Evolutionary conservation across 495 filamentous ascomycete species (phyloP).

Genomic region (Penicillium goetzii): DNA sequence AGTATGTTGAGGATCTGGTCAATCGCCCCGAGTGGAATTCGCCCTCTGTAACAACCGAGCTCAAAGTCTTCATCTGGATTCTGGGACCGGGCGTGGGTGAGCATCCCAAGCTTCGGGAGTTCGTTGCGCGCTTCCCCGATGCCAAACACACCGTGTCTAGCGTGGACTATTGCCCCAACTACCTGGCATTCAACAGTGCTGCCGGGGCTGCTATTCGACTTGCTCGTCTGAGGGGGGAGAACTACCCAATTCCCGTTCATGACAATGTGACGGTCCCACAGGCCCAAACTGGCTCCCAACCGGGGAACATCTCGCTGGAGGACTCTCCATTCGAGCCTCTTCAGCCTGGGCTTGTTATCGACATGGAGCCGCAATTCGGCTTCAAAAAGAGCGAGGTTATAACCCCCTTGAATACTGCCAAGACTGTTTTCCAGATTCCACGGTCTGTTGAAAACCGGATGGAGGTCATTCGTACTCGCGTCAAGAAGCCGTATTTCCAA

Average conservation of each 20-base stretch:
- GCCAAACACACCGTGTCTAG: conserved; percentile 78
- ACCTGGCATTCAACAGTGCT: conserved; percentile 65
- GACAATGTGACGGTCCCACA: conserved; percentile 54
- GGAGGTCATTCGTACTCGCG: conserved; percentile 30
- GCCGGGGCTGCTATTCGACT: conserved; percentile 66
- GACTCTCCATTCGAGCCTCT: conserved; percentile 37
- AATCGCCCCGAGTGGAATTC: conserved; percentile 73
- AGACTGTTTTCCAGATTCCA: conserved; percentile 41
- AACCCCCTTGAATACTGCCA: conserved; percentile 56
- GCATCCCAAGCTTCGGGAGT: conserved; percentile 63
- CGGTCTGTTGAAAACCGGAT: conserved; percentile 49
- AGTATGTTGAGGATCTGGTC: conserved; percentile 70
- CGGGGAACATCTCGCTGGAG: conserved; percentile 8
- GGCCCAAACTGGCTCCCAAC: conserved; percentile 4
- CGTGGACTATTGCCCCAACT: conserved; percentile 70
- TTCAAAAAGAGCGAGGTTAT: conserved; percentile 54
- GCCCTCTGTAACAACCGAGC: conserved; percentile 61
- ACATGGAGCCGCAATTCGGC: conserved; percentile 67
- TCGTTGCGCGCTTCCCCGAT: conserved; percentile 63
- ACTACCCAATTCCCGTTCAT: conserved; percentile 67
- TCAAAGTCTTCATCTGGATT: conserved; percentile 80
- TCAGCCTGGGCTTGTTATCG: conserved; percentile 56
- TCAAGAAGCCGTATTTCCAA: conserved; percentile 32
- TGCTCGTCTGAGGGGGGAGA: conserved; percentile 66
- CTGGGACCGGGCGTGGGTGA: conserved; percentile 67